Percentiles rank a stretch among this genome's conserved stretches.
phyloP scores from a whole-genome alignment of 2,329 filamentous ascomycete genomes.

The Macrophomina pseudophaseolina region DNA sequence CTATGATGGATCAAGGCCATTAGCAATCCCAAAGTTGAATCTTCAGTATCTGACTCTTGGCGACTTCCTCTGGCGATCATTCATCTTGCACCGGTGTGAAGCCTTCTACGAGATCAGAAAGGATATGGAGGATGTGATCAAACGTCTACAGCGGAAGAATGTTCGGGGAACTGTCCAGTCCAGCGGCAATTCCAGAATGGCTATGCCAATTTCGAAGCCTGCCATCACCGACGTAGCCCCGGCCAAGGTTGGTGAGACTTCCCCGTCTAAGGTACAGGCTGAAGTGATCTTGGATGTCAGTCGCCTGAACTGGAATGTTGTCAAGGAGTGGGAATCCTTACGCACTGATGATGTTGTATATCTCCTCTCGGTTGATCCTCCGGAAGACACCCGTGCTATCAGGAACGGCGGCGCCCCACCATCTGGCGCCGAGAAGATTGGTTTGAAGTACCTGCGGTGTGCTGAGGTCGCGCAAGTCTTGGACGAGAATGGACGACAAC shows the following conservation, averaged over 20 bases:
- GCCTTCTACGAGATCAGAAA: constrained; percentile 92
- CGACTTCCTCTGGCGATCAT: constrained; percentile 95
- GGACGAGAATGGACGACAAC: constrained; percentile 78
- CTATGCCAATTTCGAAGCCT: constrained; percentile 81
- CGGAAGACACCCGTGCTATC: constrained; percentile 53
- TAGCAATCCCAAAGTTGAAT: constrained; percentile 93
- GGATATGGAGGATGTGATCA: constrained; percentile 83
- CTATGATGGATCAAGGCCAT: constrained; percentile 84
- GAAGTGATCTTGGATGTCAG: constrained; percentile 86
- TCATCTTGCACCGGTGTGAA: constrained; percentile 86
- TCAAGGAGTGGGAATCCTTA: constrained; percentile 88
- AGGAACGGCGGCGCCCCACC: constrained; percentile 59
- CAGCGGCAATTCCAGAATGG: constrained; percentile 88
- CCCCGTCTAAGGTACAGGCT: constrained; percentile 82
- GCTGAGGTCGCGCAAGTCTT: constrained; percentile 86
- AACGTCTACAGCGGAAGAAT: constrained; percentile 72
- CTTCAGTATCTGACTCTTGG: constrained; percentile 93
- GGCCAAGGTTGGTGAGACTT: constrained; percentile 79
- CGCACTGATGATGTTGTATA: constrained; percentile 89
- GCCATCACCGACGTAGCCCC: constrained; percentile 86
- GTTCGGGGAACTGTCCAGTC: constrained; percentile 62
- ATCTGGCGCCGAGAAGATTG: constrained; percentile 65
- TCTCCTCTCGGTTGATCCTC: constrained; percentile 74
- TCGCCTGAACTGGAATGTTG: constrained; percentile 74
- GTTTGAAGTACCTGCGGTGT: constrained; percentile 73